phyloP scores from a whole-genome alignment of 2,329 filamentous ascomycete species.

The Proliferodiscus dingleyae region DNA sequence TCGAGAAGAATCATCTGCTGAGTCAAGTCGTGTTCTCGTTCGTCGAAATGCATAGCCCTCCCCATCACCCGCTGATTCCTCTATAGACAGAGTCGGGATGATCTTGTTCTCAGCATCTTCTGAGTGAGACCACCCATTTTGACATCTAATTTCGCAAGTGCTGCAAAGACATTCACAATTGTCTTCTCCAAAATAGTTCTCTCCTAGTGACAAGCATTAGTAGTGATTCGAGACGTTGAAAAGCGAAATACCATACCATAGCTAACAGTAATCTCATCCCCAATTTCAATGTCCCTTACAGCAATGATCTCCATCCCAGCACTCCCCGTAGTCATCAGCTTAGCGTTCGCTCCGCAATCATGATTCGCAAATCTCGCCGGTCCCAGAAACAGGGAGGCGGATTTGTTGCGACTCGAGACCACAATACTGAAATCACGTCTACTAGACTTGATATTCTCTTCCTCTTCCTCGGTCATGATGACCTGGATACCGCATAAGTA shows the following conservation, averaged over 20 bases:
- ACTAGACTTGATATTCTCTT: constrained; percentile 70
- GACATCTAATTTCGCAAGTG: constrained; percentile 70
- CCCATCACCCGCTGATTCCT: constrained; percentile 19
- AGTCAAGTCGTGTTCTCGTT: constrained; percentile 40
- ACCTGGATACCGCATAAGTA: constrained; percentile 91
- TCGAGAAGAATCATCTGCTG: constrained; percentile 45
- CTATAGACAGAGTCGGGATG: constrained; percentile 28
- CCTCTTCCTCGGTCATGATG: constrained; percentile 86
- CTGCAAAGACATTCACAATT: constrained; percentile 93
- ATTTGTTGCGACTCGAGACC: constrained; percentile 86
- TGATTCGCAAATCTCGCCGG: constrained; percentile 96
- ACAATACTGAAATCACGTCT: constrained; percentile 97
- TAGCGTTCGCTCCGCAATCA: constrained; percentile 89
- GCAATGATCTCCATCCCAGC: constrained; percentile 90
- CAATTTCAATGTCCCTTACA: constrained; percentile 71
- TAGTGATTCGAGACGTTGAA: neutral
- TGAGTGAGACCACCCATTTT: constrained; percentile 74
- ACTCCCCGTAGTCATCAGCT: constrained; percentile 75
- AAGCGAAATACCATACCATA: constrained; percentile 48
- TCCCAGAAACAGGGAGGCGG: constrained; percentile 86
- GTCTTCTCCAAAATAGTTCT: constrained; percentile 90
- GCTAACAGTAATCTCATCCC: constrained; percentile 93
- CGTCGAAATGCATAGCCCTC: constrained; percentile 49
- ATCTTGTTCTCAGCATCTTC: constrained; percentile 36
- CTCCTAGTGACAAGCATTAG: constrained; percentile 39